These are phyloP conservation scores for Dipteronia dyeriana DNA, from an alignment of 345 rosid species.

Conservation along the genomic window DNA sequence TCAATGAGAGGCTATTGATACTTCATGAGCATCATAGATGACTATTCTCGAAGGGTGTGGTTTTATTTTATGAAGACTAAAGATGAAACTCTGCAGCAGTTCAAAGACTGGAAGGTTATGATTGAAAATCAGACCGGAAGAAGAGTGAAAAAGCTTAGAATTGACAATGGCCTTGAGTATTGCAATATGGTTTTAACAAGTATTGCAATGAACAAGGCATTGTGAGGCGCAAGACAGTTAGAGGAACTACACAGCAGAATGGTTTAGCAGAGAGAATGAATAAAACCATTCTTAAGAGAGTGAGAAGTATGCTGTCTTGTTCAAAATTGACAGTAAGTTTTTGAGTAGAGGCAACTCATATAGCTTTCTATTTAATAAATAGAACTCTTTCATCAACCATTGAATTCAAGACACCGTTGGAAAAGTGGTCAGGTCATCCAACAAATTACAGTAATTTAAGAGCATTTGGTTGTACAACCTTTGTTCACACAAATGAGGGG, in stretches of 20 bases:
- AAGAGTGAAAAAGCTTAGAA: not conserved
- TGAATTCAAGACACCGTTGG: not conserved
- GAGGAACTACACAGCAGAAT: not conserved
- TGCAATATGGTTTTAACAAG: not conserved
- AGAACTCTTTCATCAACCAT: not conserved
- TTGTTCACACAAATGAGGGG: not conserved
- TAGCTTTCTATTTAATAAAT: not conserved
- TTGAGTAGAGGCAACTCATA: not conserved
- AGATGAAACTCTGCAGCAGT: not conserved
- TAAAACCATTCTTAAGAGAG: not conserved
- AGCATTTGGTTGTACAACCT: not conserved
- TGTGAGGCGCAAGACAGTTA: not conserved
- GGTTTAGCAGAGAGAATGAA: not conserved
- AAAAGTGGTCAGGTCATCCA: not conserved
- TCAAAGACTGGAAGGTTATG: not conserved
- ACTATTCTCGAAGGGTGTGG: not conserved
- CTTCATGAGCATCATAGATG: not conserved
- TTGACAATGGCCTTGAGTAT: not conserved
- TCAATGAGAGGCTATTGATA: not conserved
- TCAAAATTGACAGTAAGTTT: not conserved
- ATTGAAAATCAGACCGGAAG: not conserved
- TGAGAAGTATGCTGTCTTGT: not conserved
- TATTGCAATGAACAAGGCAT: not conserved
- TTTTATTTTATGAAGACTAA: not conserved
- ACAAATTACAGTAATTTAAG: not conserved